Percentiles rank a stretch among this genome's conserved stretches.
These are phyloP conservation scores for Athelia sp. DNA, from an alignment of 1,284 basidiomycete species.

Conservation along the genomic window DNA sequence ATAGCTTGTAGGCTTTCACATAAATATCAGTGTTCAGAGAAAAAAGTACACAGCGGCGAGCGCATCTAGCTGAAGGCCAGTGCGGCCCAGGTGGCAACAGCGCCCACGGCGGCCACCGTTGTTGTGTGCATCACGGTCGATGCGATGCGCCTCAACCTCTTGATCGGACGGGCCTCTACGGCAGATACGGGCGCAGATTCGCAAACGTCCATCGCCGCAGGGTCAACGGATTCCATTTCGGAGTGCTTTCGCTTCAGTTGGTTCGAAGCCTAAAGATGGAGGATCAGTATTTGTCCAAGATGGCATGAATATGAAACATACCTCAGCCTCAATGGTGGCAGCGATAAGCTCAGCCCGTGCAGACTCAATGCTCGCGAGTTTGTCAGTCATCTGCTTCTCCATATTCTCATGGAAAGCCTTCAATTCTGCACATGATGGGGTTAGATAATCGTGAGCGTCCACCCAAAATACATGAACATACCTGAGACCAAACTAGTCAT, in stretches of 20 bases:
- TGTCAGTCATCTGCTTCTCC: neutral
- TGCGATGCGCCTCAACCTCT: neutral
- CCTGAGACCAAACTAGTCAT: neutral
- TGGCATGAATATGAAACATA: neutral
- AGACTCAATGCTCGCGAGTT: neutral
- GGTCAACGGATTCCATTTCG: neutral
- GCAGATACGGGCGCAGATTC: neutral
- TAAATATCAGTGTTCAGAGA: too few relatives aligned
- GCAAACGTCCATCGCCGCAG: neutral
- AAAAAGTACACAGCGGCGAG: too few relatives aligned
- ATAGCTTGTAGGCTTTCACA: too few relatives aligned
- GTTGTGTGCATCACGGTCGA: neutral
- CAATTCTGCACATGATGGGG: neutral
- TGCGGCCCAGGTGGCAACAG: constrained; percentile 1
- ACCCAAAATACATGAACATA: neutral
- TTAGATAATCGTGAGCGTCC: too few relatives aligned
- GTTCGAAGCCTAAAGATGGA: too few relatives aligned
- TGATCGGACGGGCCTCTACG: too few relatives aligned
- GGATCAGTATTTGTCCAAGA: too few relatives aligned
- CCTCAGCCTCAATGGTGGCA: neutral
- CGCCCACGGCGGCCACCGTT: neutral
- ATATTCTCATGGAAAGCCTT: neutral
- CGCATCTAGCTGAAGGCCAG: neutral
- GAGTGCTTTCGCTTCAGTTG: neutral
- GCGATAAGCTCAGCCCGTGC: neutral